Conservation (phyloP, 208 protist species). For the Kentomonas sorsogonicus region DNA sequence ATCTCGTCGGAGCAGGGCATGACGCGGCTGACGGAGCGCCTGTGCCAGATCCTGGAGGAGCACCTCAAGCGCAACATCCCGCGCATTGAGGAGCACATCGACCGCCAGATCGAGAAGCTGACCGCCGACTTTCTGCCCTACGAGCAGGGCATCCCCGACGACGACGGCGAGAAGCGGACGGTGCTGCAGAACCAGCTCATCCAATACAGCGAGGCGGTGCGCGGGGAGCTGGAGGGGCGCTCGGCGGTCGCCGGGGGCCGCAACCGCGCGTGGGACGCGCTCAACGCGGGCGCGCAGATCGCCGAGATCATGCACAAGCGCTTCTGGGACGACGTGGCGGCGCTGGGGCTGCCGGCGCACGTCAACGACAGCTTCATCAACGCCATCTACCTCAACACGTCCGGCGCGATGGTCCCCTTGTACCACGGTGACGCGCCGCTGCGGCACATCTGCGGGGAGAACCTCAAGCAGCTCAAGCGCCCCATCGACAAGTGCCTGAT, state of each 20-base stretch:
- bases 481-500: constrained; percentile 7
- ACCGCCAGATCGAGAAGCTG: not conserved
- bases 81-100: constrained; percentile 6
- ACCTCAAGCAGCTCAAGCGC: constrained; percentile 7
- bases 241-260: not conserved
- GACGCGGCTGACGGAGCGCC: constrained; percentile 2
- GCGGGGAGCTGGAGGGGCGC: constrained; percentile 5
- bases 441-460: constrained; percentile 8
- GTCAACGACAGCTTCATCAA: constrained; percentile 7
- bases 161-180: constrained; percentile 7
- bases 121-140: not conserved
- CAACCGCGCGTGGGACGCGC: too few relatives aligned
- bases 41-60: not conserved
- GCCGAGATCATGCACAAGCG: constrained; percentile 7
- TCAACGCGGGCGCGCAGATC: constrained; percentile 9
- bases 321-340: constrained; percentile 9
- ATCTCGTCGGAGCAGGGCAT: constrained; percentile 1
- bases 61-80: constrained; percentile 7
- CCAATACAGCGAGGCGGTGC: not conserved
- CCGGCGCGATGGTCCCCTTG: constrained; percentile 2
- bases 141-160: not conserved
- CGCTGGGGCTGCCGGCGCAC: constrained; percentile 4
- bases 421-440: constrained; percentile 7
- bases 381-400: constrained; percentile 9
- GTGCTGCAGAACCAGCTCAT: constrained; percentile 3